Evolutionary conservation across 768 basidiomycete species (phyloP).

Genomic region (Collybia sp.): DNA sequence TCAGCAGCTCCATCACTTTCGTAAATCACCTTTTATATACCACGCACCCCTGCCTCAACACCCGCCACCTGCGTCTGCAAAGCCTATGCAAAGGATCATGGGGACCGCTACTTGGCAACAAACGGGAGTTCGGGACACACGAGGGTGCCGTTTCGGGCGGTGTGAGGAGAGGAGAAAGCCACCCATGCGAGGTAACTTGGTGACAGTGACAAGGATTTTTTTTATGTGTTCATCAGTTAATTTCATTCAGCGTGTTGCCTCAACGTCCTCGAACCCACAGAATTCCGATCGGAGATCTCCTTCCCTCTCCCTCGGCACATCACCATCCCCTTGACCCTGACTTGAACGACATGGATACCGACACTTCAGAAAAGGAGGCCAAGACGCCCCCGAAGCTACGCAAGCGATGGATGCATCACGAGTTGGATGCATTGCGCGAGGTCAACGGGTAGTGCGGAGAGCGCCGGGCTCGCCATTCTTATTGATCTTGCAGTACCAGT

Average conservation of each 20-base stretch:
- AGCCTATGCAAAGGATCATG: conserved; percentile 51
- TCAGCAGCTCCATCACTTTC: conserved; percentile 46
- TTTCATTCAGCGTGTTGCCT: not conserved
- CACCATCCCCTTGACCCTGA: not conserved
- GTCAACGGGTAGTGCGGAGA: not conserved
- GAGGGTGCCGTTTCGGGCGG: conserved; percentile 60
- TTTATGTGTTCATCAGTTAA: not conserved
- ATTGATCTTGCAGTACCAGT: conserved; percentile 11
- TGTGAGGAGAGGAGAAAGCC: conserved; percentile 36
- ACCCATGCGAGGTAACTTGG: not conserved
- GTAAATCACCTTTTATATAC: conserved; percentile 61
- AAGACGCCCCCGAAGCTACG: conserved; percentile 57
- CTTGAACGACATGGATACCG: not conserved
- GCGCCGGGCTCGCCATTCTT: not conserved
- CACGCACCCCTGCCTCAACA: conserved; percentile 63
- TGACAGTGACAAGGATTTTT: not conserved
- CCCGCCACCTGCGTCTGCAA: conserved; percentile 78
- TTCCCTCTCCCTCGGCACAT: not conserved
- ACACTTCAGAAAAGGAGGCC: conserved; percentile 17
- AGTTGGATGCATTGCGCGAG: conserved; percentile 14
- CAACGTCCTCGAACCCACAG: conserved; percentile 1
- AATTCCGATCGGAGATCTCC: conserved; percentile 2
- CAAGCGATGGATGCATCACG: conserved; percentile 35
- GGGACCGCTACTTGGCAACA: conserved; percentile 58
- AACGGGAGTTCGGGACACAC: conserved; percentile 58